A percentile compares a stretch with the other conserved stretches of the same genome.
Conservation (phyloP, 768 basidiomycete species). For the Boletus subparvulus region DNA sequence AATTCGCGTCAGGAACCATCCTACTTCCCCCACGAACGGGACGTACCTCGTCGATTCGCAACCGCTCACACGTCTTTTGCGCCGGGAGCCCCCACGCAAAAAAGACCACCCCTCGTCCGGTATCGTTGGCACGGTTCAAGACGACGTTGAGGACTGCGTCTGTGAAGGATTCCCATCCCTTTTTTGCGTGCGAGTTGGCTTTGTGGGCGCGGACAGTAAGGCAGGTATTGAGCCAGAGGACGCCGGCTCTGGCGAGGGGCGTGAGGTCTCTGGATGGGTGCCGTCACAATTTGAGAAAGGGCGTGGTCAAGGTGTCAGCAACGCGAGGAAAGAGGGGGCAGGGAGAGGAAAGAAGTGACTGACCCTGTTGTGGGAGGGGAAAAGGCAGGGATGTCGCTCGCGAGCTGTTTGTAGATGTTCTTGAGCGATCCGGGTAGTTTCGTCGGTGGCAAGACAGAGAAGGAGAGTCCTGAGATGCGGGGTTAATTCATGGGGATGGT, state of each 20-base stretch:
- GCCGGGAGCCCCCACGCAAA: slow-evolving; percentile 83
- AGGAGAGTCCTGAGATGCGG: slow-evolving; percentile 46
- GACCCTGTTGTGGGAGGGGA: slow-evolving; percentile 59
- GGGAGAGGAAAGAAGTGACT: background rate
- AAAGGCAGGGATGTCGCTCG: slow-evolving; percentile 61
- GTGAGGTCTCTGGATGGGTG: slow-evolving; percentile 57
- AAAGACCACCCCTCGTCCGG: slow-evolving; percentile 63
- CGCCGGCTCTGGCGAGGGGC: slow-evolving; percentile 67
- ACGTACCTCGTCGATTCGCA: slow-evolving; percentile 61
- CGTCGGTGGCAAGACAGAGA: slow-evolving; percentile 57
- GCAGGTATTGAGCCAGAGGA: slow-evolving; percentile 75
- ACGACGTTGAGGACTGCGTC: slow-evolving; percentile 63
- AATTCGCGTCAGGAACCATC: background rate
- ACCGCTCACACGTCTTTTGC: slow-evolving; percentile 56
- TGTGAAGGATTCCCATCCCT: slow-evolving; percentile 83
- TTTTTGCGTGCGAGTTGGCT: slow-evolving; percentile 61
- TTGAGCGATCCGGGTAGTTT: slow-evolving; percentile 54
- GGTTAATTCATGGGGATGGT: background rate
- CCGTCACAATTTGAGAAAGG: background rate
- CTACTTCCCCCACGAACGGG: background rate
- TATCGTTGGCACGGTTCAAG: slow-evolving; percentile 28
- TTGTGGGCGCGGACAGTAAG: slow-evolving; percentile 77
- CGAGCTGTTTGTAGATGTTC: slow-evolving; percentile 78
- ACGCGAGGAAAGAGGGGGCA: background rate
- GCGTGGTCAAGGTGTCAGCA: background rate